Evolutionary conservation across 2,329 filamentous ascomycete genomes (phyloP).

Genomic region (Cercospora sp.): DNA sequence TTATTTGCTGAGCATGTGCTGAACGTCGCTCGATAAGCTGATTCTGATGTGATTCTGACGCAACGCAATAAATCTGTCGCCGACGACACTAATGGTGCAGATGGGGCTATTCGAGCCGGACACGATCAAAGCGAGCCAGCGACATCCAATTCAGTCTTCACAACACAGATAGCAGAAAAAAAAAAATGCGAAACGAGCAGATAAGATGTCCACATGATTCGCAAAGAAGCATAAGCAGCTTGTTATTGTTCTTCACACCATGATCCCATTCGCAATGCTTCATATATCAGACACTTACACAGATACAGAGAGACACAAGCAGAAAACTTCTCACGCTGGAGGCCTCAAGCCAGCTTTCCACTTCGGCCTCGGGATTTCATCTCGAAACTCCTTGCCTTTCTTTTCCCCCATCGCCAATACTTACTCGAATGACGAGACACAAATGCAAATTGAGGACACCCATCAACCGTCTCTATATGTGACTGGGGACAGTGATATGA

Average conservation of each 20-base stretch:
- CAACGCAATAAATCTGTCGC: no score
- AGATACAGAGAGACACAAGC: not conserved
- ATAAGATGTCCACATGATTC: not conserved
- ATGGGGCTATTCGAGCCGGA: no score
- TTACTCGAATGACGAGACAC: not conserved
- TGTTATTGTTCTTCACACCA: not conserved
- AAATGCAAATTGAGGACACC: not conserved
- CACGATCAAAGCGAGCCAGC: no score
- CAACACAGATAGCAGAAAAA: no score
- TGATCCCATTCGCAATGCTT: conserved; percentile 22
- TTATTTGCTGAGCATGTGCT: no score
- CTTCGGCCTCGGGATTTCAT: not conserved
- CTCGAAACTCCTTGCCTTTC: not conserved
- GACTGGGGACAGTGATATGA: not conserved
- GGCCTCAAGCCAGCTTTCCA: not conserved
- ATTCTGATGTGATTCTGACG: no score
- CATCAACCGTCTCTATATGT: not conserved
- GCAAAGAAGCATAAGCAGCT: not conserved
- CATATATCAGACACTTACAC: not conserved
- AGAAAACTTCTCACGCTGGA: not conserved
- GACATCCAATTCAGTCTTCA: no score
- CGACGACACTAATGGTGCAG: no score
- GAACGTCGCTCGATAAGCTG: no score
- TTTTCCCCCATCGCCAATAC: not conserved
- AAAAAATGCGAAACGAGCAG: no score